phyloP scores from a whole-genome alignment of 169 alveolate genomes.

The Plasmodium gonderi region DNA sequence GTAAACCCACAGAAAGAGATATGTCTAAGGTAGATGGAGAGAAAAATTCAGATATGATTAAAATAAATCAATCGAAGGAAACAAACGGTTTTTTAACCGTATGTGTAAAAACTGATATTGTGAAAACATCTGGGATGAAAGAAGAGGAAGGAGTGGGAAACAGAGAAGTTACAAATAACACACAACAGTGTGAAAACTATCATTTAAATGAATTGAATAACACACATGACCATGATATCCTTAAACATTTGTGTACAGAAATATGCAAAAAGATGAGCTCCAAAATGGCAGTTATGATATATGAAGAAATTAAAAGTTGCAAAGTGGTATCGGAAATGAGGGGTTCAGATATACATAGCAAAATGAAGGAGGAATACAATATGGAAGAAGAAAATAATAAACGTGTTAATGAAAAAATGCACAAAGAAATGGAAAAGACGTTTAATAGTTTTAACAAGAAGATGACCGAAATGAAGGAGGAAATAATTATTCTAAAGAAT shows the following conservation, averaged over 20 bases:
- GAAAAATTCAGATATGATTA: background rate
- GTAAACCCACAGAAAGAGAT: background rate
- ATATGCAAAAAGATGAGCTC: slow-evolving; percentile 4
- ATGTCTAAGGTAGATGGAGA: background rate
- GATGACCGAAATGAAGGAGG: slow-evolving; percentile 48
- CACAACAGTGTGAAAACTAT: background rate
- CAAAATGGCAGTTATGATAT: background rate
- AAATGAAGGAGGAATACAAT: background rate
- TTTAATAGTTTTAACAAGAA: slow-evolving; percentile 9
- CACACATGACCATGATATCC: background rate
- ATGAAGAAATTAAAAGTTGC: slow-evolving; percentile 3
- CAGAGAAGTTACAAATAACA: background rate
- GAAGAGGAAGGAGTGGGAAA: background rate
- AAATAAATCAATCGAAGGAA: background rate
- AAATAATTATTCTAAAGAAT: slow-evolving; percentile 11
- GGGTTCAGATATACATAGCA: background rate
- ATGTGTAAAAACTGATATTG: no score
- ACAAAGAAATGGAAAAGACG: background rate
- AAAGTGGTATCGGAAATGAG: background rate
- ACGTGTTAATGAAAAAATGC: background rate
- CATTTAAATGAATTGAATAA: background rate
- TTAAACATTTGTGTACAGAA: slow-evolving; percentile 1
- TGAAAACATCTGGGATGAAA: no score
- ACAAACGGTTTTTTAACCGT: background rate
- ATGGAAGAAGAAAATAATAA: background rate